A percentile compares a stretch with the other conserved stretches of the same genome.
These are phyloP conservation scores for Fusarium liriodendri DNA, from an alignment of 2,329 filamentous ascomycete species.

Conservation along the genomic window DNA sequence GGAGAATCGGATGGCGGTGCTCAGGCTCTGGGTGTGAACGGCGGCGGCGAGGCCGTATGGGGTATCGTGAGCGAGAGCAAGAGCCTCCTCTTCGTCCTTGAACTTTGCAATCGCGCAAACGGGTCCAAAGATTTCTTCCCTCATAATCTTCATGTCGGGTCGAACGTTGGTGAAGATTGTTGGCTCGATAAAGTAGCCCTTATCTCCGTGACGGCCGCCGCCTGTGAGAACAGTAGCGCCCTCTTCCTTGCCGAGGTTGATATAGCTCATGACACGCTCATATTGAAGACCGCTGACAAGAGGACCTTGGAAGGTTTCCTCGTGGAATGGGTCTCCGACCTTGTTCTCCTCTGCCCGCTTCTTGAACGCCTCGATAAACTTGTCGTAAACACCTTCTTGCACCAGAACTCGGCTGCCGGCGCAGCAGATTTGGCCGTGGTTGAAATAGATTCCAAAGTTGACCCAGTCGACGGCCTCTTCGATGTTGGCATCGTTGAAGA, in stretches of 20 bases:
- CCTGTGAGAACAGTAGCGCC: conserved; percentile 71
- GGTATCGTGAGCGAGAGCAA: conserved; percentile 79
- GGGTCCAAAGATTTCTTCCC: conserved; percentile 93
- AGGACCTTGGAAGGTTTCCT: conserved; percentile 87
- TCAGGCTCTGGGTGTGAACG: conserved; percentile 84
- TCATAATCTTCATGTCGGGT: conserved; percentile 88
- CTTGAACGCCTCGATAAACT: conserved; percentile 86
- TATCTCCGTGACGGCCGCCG: conserved; percentile 68
- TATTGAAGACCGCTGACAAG: conserved; percentile 88
- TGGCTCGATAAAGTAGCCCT: conserved; percentile 91
- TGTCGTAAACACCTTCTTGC: conserved; percentile 87
- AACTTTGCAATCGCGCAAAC: conserved; percentile 89
- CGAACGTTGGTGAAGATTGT: conserved; percentile 89
- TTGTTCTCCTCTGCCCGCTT: conserved; percentile 78
- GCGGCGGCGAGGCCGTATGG: conserved; percentile 86
- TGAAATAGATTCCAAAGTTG: conserved; percentile 76
- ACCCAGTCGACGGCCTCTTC: conserved; percentile 83
- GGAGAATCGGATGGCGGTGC: conserved; percentile 83
- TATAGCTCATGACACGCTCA: conserved; percentile 87
- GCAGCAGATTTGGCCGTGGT: conserved; percentile 75
- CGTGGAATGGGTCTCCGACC: conserved; percentile 84
- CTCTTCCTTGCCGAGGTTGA: conserved; percentile 73
- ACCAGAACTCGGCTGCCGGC: conserved; percentile 88
- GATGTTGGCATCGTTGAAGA: conserved; percentile 82
- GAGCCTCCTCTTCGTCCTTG: conserved; percentile 82